Base-by-base conservation (phyloP, 2,329 filamentous ascomycete genomes). In the Xylariaceae sp. region DNA sequence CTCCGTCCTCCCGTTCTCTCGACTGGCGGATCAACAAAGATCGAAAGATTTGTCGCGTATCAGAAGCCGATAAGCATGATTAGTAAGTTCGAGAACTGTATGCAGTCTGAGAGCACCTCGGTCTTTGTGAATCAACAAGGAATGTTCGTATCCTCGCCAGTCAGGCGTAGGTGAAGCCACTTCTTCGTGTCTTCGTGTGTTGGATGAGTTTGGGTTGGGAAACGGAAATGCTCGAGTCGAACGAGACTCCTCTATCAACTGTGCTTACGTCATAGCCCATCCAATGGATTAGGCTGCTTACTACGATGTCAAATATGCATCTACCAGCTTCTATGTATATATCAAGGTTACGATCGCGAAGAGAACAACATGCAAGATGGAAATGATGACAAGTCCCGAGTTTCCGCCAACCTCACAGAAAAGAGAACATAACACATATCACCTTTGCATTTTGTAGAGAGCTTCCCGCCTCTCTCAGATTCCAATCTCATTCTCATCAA, bases 11-110 rank as follows among this genome's bases (percentile, higher is more conserved):
- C 45, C 35, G 39, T 58, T 53, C 62, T 54, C 55, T 63, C 55
- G 51, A 39, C 39, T 13, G 11, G 11, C 55, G 35, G 50, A 15
- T 39, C 56, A 58, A 69, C 67, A 69, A 66, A 65, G 60, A 60
- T 53, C 6, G 30, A n/a, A 23, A 30, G 8, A 47, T 64, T 55
- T 62, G 42, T 58, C 63, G 63, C 62, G 53, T 50, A 47, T 56
- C 53, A 50, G 50, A 60, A 60, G 51, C 42, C 23, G 48, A 54
- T 48, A 35, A 45, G 51, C 9, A 45, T 45, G 42, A n/a, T 42
- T 5, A 6, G 17, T 17, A 42, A 47, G 53, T 23, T 37, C 35
- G 6, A 35, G 35, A 45, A 53, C 44, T 34, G 44, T 37, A 35
- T 18, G 10, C 48, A 18, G 15, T 50, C n/a, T 47, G 15, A 55